Percentiles rank a stretch among this genome's conserved stretches.
phyloP scores from a whole-genome alignment of 208 protist species.

The Phytomonas francai region DNA sequence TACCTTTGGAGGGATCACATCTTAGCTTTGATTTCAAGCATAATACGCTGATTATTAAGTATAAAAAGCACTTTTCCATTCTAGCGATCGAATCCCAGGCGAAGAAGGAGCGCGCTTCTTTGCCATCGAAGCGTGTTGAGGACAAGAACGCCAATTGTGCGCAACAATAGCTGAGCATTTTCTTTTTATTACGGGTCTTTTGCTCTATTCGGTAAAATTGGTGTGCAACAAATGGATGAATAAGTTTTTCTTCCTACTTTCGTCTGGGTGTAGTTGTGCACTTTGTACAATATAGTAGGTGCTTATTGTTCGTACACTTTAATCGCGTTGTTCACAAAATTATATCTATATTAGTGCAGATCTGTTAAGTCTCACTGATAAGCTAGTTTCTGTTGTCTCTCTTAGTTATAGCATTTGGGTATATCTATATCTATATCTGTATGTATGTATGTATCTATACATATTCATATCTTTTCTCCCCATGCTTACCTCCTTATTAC shows the following conservation, averaged over 20 bases:
- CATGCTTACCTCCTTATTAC: neutral
- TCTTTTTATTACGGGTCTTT: neutral
- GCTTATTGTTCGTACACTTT: neutral
- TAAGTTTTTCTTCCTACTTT: conserved; percentile 2
- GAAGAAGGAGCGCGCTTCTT: conserved; percentile 65
- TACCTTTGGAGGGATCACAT: conserved; percentile 49
- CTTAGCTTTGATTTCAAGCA: conserved; percentile 84
- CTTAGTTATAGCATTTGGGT: neutral
- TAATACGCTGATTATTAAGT: conserved; percentile 90
- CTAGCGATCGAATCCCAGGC: conserved; percentile 60
- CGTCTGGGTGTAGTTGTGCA: neutral
- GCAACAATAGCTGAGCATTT: conserved; percentile 37
- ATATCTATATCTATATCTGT: neutral
- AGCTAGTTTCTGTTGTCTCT: neutral
- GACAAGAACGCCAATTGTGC: conserved; percentile 42
- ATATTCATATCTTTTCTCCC: conserved; percentile 2
- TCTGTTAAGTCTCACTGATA: neutral
- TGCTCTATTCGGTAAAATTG: neutral
- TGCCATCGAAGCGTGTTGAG: conserved; percentile 59
- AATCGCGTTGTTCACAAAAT: neutral
- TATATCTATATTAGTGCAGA: neutral
- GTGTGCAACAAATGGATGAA: neutral
- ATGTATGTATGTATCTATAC: neutral
- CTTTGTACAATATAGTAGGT: neutral
- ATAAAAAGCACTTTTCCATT: conserved; percentile 83